These are phyloP conservation scores for Mycothermus thermophilus DNA, from an alignment of 495 filamentous ascomycete genomes.

Conservation along the genomic window DNA sequence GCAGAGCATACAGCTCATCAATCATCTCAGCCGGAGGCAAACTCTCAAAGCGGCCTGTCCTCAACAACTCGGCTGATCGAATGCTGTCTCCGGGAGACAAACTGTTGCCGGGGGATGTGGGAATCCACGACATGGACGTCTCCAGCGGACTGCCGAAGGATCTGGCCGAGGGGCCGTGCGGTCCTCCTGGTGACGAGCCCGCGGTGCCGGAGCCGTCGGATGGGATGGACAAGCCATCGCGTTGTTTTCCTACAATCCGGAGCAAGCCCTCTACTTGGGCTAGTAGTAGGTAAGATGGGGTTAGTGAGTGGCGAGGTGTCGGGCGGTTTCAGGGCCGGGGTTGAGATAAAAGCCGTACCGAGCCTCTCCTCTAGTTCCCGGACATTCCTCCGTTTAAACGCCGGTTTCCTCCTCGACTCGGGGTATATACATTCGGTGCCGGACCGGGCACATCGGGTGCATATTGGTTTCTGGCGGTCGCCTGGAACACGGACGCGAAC, in stretches of 20 bases:
- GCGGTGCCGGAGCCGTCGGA: not conserved
- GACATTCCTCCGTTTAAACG: constrained; percentile 77
- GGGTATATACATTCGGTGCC: constrained; percentile 67
- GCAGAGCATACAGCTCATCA: constrained; percentile 30
- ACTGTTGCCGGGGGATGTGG: not conserved
- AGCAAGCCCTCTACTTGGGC: constrained; percentile 36
- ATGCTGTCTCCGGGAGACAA: not conserved
- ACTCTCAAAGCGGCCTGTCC: constrained; percentile 29
- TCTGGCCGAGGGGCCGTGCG: not conserved
- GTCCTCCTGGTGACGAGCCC: not conserved
- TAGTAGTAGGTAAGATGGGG: constrained; percentile 7
- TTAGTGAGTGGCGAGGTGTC: too few relatives aligned
- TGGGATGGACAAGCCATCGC: not conserved
- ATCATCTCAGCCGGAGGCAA: constrained; percentile 33
- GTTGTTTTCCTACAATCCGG: constrained; percentile 18
- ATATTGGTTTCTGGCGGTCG: constrained; percentile 53
- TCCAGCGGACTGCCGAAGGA: not conserved
- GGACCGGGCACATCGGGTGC: constrained; percentile 56
- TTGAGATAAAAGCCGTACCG: constrained; percentile 36
- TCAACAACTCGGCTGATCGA: constrained; percentile 18
- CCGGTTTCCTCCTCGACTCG: constrained; percentile 73
- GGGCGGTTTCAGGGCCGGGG: too few relatives aligned
- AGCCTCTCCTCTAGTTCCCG: constrained; percentile 72
- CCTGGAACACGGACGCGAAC: constrained; percentile 11
- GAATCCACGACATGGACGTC: not conserved